phyloP scores from a whole-genome alignment of 1,284 basidiomycete genomes.

The Caloboletus firmus region DNA sequence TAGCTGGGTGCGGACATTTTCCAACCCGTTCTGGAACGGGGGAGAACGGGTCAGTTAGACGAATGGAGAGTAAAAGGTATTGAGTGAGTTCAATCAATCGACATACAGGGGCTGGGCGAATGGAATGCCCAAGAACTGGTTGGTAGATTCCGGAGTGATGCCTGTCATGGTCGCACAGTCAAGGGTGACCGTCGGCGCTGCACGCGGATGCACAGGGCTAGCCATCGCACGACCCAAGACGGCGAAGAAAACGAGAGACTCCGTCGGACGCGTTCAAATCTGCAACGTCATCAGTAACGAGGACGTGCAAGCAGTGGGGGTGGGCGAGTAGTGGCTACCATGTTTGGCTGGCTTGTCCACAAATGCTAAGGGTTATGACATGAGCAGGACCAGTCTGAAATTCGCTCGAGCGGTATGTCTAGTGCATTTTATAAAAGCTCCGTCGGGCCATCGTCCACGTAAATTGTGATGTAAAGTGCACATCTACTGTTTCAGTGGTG shows the following conservation, averaged over 20 bases:
- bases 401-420: too few relatives aligned
- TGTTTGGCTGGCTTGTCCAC: too few relatives aligned
- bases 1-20: conserved; percentile 36
- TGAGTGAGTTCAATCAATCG: background rate
- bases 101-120: conserved; percentile 41
- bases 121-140: conserved; percentile 32
- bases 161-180: conserved; percentile 3
- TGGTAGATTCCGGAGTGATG: background rate
- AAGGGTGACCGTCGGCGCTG: background rate
- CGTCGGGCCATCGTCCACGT: too few relatives aligned
- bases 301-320: too few relatives aligned
- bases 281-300: too few relatives aligned
- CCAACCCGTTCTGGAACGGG: conserved; percentile 11
- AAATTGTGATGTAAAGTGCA: too few relatives aligned
- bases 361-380: too few relatives aligned
- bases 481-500: too few relatives aligned
- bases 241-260: background rate
- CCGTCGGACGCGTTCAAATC: too few relatives aligned
- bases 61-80: background rate
- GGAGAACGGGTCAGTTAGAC: background rate
- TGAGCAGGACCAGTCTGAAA: too few relatives aligned
- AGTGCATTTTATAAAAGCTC: too few relatives aligned
- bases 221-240: background rate
- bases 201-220: background rate
- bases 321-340: too few relatives aligned